Evolutionary conservation across 345 rosid genomes (phyloP).

Genomic region (Conringia planisiliqua): DNA sequence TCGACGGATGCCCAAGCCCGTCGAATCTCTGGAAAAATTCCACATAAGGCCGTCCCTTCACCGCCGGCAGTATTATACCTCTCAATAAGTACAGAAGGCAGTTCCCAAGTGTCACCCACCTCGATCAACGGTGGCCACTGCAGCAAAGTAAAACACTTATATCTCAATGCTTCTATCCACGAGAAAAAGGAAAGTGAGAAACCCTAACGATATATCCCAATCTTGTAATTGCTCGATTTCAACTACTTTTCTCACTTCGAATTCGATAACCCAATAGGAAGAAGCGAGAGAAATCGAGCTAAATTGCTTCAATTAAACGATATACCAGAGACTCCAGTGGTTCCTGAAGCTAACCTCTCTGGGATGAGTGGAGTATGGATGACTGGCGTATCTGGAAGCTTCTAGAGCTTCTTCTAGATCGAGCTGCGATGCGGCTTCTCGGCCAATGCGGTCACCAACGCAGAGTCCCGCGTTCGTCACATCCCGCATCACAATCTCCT

Average conservation of each 20-base stretch:
- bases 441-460: slow-evolving; percentile 75
- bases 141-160: slow-evolving; percentile 26
- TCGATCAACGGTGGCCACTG: slow-evolving; percentile 97
- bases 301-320: neutral
- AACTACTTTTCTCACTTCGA: neutral
- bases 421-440: slow-evolving; percentile 74
- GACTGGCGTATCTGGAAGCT: slow-evolving; percentile 90
- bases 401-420: slow-evolving; percentile 92
- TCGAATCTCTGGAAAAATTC: slow-evolving; percentile 88
- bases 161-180: neutral
- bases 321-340: neutral
- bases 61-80: slow-evolving; percentile 94
- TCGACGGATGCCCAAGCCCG: slow-evolving; percentile 98
- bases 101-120: slow-evolving; percentile 74
- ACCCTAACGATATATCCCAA: neutral
- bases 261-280: neutral
- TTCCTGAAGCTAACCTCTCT: slow-evolving; percentile 58
- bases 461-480: slow-evolving; percentile 74
- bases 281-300: slow-evolving; percentile 3
- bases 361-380: slow-evolving; percentile 85
- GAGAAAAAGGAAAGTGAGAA: neutral
- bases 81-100: slow-evolving; percentile 80
- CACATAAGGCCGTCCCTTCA: slow-evolving; percentile 95
- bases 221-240: neutral
- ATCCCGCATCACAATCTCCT: slow-evolving; percentile 80